These are phyloP conservation scores for Trypanosoma caninum DNA, from an alignment of 208 protist species.

Conservation along the genomic window DNA sequence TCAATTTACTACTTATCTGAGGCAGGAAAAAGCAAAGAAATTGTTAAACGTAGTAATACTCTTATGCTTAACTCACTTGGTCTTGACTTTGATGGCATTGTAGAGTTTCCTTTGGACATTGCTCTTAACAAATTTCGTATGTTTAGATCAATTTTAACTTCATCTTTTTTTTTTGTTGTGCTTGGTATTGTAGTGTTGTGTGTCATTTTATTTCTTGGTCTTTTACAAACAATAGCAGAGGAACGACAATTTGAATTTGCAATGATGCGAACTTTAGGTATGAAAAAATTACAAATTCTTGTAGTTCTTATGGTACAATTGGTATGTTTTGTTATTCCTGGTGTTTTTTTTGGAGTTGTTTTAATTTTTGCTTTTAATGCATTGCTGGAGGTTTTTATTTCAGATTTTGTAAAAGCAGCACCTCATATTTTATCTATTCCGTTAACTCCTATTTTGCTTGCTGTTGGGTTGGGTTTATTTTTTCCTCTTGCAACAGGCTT, in stretches of 20 bases:
- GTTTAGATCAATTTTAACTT: conserved; percentile 77
- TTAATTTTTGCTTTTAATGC: conserved; percentile 67
- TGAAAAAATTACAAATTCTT: conserved; percentile 75
- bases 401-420: conserved; percentile 48
- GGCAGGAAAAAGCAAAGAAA: conserved; percentile 18
- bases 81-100: conserved; percentile 35
- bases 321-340: conserved; percentile 90
- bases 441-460: conserved; percentile 43
- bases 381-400: conserved; percentile 55
- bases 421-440: conserved; percentile 25
- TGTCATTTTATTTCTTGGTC: conserved; percentile 86
- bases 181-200: conserved; percentile 86
- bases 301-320: conserved; percentile 76
- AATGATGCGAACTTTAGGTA: conserved; percentile 94
- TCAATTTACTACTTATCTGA: conserved; percentile 67
- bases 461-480: conserved; percentile 58
- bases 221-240: conserved; percentile 92
- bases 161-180: conserved; percentile 83
- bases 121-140: conserved; percentile 60
- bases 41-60: conserved; percentile 56
- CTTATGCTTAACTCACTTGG: conserved; percentile 48
- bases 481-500: conserved; percentile 88
- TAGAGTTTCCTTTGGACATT: conserved; percentile 56
- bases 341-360: conserved; percentile 67
- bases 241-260: conserved; percentile 96